phyloP scores from a whole-genome alignment of 169 alveolate genomes.

The Eimeria sp. region DNA sequence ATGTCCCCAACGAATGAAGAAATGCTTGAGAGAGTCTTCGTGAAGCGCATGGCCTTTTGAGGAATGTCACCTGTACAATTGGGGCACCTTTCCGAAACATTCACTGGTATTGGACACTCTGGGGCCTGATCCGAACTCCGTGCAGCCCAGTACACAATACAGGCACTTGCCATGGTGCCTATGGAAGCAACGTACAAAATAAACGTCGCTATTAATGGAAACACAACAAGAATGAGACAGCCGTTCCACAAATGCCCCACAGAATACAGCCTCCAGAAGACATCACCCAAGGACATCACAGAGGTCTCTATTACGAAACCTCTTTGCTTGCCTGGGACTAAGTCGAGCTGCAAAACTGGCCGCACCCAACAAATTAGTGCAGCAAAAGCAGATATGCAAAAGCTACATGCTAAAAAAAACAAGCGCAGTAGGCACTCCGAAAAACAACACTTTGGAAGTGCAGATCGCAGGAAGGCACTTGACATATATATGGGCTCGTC shows the following conservation, averaged over 20 bases:
- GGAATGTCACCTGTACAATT: background rate
- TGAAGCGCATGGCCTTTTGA: background rate
- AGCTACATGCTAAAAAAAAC: constrained; percentile 1
- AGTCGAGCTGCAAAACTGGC: constrained; percentile 44
- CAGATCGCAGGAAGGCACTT: background rate
- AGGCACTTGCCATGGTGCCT: constrained; percentile 32
- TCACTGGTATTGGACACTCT: background rate
- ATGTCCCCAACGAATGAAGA: constrained; percentile 11
- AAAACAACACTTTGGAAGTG: background rate
- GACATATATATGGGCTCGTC: background rate
- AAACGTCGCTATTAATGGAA: constrained; percentile 26
- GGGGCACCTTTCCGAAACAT: background rate
- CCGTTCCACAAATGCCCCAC: constrained; percentile 30
- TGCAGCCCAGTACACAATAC: background rate
- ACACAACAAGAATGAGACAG: constrained; percentile 16
- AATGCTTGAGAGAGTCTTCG: background rate
- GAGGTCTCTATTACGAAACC: constrained; percentile 49
- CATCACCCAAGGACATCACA: constrained; percentile 28
- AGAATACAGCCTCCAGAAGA: constrained; percentile 17
- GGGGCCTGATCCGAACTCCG: background rate
- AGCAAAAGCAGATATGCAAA: constrained; percentile 17
- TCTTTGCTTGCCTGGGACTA: constrained; percentile 56
- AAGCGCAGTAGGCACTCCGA: constrained; percentile 31
- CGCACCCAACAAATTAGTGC: constrained; percentile 45
- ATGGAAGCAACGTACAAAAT: constrained; percentile 26